Percentiles rank a stretch among this genome's conserved stretches.
These are phyloP conservation scores for Saccharomycopsis hybrid DNA, from an alignment of 1,139 yeast species.

Conservation along the genomic window DNA sequence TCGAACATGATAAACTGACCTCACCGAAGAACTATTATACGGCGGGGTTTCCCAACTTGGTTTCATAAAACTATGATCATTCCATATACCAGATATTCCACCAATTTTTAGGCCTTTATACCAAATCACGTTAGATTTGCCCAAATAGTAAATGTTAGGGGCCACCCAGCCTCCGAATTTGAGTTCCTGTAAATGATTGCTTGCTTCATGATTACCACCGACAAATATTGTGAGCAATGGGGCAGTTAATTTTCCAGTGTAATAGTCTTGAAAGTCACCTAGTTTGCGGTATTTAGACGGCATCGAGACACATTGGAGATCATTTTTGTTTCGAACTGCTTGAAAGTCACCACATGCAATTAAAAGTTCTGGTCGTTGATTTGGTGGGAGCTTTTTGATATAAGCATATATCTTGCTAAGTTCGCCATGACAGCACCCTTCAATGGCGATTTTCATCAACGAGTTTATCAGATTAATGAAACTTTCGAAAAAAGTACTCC, in stretches of 20 bases:
- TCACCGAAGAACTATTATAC: conserved; percentile 36
- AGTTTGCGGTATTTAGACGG: conserved; percentile 44
- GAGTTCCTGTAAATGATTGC: conserved; percentile 66
- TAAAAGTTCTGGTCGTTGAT: conserved; percentile 48
- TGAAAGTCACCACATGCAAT: conserved; percentile 82
- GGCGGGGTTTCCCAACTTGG: conserved; percentile 43
- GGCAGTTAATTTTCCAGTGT: conserved; percentile 52
- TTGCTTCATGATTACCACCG: conserved; percentile 96
- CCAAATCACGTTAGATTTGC: conserved; percentile 70
- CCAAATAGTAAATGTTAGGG: conserved; percentile 82
- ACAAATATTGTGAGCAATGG: conserved; percentile 76
- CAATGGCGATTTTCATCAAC: conserved; percentile 48
- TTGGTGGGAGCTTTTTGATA: conserved; percentile 25
- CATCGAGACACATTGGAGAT: conserved; percentile 59
- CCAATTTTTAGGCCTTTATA: conserved; percentile 68
- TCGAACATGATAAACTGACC: conserved; percentile 72
- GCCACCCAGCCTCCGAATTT: conserved; percentile 94
- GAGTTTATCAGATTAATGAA: background rate
- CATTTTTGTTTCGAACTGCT: conserved; percentile 55
- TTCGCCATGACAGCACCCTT: conserved; percentile 94
- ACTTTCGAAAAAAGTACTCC: too few species aligned
- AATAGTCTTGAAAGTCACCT: conserved; percentile 79
- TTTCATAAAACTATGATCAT: conserved; percentile 39
- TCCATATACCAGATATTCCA: conserved; percentile 83
- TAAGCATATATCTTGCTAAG: conserved; percentile 51